A percentile compares a stretch with the other conserved stretches of the same genome.
Conservation (phyloP, 1,139 yeast genomes). For the Lodderomyces jiufengensis region DNA sequence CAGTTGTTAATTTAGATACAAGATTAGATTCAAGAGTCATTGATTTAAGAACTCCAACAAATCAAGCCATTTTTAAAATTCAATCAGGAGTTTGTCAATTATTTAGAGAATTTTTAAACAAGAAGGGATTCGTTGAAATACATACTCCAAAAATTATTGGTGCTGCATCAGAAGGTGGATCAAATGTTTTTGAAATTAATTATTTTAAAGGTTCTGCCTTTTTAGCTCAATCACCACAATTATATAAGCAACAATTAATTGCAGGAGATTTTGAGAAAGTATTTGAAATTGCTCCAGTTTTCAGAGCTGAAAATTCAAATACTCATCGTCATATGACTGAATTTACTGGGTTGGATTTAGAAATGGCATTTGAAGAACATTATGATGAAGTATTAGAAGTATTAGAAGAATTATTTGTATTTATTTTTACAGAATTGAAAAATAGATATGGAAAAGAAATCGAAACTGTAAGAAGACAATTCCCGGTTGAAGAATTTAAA, state of each 20-base stretch:
- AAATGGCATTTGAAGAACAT: conserved; percentile 97
- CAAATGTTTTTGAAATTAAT: conserved; percentile 88
- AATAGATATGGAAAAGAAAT: conserved; percentile 77
- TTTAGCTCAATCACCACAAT: conserved; percentile 97
- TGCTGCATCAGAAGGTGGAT: conserved; percentile 97
- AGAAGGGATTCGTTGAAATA: conserved; percentile 75
- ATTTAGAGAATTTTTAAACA: conserved; percentile 80
- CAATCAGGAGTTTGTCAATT: conserved; percentile 85
- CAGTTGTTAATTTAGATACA: conserved; percentile 93
- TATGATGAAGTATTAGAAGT: conserved; percentile 91
- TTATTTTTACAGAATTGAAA: conserved; percentile 82
- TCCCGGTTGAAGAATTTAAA: conserved; percentile 96
- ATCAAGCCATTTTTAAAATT: conserved; percentile 94
- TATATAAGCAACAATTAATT: conserved; percentile 95
- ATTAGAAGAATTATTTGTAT: conserved; percentile 80
- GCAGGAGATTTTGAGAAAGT: conserved; percentile 97
- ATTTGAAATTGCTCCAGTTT: conserved; percentile 94
- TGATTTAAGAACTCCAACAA: conserved; percentile 93
- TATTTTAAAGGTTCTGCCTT: conserved; percentile 92
- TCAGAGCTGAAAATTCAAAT: conserved; percentile 98
- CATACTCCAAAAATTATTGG: conserved; percentile 96
- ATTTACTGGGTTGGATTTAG: conserved; percentile 94
- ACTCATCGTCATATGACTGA: conserved; percentile 99
- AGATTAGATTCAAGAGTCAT: conserved; percentile 92
- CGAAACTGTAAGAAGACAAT: conserved; percentile 87